A percentile compares a stretch with the other conserved stretches of the same genome.
Conservation (phyloP, 176 grass and related monocot genomes). For the Areca catechu region DNA sequence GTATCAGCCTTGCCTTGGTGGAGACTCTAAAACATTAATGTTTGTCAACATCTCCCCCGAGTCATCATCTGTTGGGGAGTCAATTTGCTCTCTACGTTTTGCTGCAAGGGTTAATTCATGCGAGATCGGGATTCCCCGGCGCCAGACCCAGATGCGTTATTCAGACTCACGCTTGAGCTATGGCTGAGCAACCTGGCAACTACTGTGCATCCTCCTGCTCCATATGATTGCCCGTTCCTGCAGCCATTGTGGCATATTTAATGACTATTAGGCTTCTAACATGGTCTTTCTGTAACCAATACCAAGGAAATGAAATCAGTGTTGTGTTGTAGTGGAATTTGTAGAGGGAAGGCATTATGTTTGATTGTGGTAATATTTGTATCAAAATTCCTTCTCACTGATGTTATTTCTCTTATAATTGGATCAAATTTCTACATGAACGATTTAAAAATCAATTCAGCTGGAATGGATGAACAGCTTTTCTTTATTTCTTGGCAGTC, state of each 20-base stretch:
- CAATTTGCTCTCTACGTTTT: constrained; percentile 72
- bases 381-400: neutral
- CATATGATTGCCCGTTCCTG: neutral
- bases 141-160: constrained; percentile 45
- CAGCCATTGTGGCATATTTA: neutral
- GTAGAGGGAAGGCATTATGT: constrained; percentile 5
- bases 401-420: neutral
- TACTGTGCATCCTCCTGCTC: neutral
- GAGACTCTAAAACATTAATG: constrained; percentile 90
- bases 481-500: no score
- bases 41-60: constrained; percentile 90
- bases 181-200: constrained; percentile 14
- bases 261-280: neutral
- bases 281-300: constrained; percentile 32
- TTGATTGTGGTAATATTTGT: neutral
- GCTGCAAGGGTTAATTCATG: constrained; percentile 87
- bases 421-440: no score
- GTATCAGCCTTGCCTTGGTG: constrained; percentile 80
- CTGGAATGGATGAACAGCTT: no score
- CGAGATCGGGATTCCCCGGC: constrained; percentile 66
- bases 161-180: constrained; percentile 35
- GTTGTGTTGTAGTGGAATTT: constrained; percentile 13
- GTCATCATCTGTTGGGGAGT: constrained; percentile 47
- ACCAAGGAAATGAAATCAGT: constrained; percentile 26
- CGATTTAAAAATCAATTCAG: no score